Base-by-base conservation (phyloP, 345 rosid genomes). In the Corchorus olitorius region DNA sequence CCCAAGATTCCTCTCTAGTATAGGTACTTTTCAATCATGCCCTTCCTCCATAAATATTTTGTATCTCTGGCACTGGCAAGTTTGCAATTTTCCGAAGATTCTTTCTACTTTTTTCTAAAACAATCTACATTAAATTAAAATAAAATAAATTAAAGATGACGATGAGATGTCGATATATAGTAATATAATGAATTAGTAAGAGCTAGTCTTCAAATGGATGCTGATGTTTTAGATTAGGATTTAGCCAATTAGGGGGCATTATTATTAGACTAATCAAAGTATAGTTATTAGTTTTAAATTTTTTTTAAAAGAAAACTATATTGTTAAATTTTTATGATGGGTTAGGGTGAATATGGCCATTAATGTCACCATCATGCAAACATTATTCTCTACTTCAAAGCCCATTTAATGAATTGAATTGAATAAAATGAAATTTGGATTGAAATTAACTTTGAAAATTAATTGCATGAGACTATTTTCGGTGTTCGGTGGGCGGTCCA, bases 31-130 rank as follows among this genome's bases (percentile, higher is more conserved):
- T 37, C 55, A 16, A 67, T 27, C 4, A 12, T 52, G 56, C 17
- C 74, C 81, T 43, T 13, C 17, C 49, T 15, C 17, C 68, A 64
- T 61, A 17, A 53, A 9, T 56, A 5, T 56, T 56, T 56, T 56
- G 6, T 16, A 53, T 16, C 1, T 1, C 56, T 53, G 16, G 56
- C 56, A 56, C 56, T 53, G 16, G 56, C 56, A 56, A 33, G 64
- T 59, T 27, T 59, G 64, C 64, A 59, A 59, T 59, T 59, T 1
- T 37, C 16, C 64, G 27, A 59, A 59, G 64, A 59, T 59, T 59
- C 64, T 16, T 10, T 59, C 37, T 27, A 6, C 64, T 10, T 11
- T 58, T 20, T 8, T 27, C 27, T 27, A 27, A 56, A 56, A 20
- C 61, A 56, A 1, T 52, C 6, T 20, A 19, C 3, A 20, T 56